Percentiles rank a stretch among this genome's conserved stretches.
Conservation (phyloP, 139 green algal genomes). For the Coccomyxa sp. region DNA sequence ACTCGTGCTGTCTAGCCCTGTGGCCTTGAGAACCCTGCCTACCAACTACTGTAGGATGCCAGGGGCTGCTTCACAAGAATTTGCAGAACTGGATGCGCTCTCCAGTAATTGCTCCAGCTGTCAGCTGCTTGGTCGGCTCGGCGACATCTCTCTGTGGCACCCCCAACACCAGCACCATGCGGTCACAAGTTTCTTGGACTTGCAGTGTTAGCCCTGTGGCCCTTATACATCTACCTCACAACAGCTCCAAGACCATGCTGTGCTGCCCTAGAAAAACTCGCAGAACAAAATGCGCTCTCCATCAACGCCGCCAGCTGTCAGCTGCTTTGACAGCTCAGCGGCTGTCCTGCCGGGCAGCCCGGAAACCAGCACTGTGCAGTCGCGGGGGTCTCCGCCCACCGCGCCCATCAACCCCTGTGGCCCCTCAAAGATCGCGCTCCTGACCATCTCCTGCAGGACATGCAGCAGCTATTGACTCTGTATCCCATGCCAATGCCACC, state of each 20-base stretch:
- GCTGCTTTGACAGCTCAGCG: constrained; percentile 38
- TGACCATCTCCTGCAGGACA: constrained; percentile 13
- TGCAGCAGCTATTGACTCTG: too few species aligned
- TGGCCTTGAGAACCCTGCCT: too few species aligned
- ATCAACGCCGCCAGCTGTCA: constrained; percentile 46
- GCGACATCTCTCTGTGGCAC: not conserved
- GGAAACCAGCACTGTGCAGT: constrained; percentile 53
- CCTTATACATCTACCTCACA: not conserved
- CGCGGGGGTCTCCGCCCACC: constrained; percentile 25
- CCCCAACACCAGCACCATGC: too few species aligned
- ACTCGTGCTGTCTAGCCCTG: too few species aligned
- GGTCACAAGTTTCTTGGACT: not conserved
- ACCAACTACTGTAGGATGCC: too few species aligned
- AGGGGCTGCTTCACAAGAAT: not conserved
- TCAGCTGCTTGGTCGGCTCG: not conserved
- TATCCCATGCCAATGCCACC: too few species aligned
- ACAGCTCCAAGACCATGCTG: not conserved
- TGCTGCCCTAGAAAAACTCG: constrained; percentile 46
- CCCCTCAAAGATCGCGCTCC: constrained; percentile 15
- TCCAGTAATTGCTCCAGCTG: not conserved
- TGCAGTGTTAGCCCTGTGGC: not conserved
- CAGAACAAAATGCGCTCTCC: constrained; percentile 62
- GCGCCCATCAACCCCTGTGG: constrained; percentile 18
- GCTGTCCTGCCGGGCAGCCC: constrained; percentile 51
- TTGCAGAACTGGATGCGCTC: not conserved